Percentiles rank a stretch among this genome's conserved stretches.
Conservation (phyloP, 2,329 filamentous ascomycete genomes). For the Sclerotinia nivalis region DNA sequence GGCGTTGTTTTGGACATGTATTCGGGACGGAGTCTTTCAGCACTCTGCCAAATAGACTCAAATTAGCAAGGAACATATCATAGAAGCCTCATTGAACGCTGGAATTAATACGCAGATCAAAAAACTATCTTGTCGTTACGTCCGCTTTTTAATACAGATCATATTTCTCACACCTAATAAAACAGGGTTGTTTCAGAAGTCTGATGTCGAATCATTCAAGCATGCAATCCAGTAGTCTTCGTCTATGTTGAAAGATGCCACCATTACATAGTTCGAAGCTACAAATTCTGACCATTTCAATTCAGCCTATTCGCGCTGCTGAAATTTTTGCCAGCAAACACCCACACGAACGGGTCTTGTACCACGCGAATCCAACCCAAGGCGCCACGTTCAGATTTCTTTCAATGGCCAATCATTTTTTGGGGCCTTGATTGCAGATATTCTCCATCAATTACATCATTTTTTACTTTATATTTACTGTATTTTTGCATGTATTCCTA, state of each 20-base stretch:
- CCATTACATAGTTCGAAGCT: neutral
- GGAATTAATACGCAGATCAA: neutral
- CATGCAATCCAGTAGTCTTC: neutral
- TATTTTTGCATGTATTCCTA: neutral
- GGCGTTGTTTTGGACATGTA: neutral
- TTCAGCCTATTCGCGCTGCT: constrained; percentile 4
- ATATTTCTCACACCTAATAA: neutral
- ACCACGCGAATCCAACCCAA: constrained; percentile 21
- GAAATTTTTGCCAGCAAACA: constrained; percentile 26
- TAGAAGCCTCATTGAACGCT: constrained; percentile 3
- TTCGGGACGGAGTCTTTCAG: neutral
- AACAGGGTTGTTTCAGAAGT: neutral
- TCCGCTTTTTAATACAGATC: neutral
- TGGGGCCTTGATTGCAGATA: constrained; percentile 3
- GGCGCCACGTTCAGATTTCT: constrained; percentile 21
- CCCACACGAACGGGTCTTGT: constrained; percentile 17
- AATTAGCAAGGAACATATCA: neutral
- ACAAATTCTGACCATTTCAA: neutral
- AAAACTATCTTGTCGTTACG: neutral
- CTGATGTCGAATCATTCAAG: constrained; percentile 11
- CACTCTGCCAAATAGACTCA: neutral
- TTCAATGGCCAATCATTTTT: constrained; percentile 23
- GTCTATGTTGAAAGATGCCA: constrained; percentile 1
- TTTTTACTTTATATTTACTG: neutral
- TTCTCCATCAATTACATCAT: neutral